Conservation (phyloP, 2,329 filamentous ascomycete species). For the Colletotrichum spinosum region DNA sequence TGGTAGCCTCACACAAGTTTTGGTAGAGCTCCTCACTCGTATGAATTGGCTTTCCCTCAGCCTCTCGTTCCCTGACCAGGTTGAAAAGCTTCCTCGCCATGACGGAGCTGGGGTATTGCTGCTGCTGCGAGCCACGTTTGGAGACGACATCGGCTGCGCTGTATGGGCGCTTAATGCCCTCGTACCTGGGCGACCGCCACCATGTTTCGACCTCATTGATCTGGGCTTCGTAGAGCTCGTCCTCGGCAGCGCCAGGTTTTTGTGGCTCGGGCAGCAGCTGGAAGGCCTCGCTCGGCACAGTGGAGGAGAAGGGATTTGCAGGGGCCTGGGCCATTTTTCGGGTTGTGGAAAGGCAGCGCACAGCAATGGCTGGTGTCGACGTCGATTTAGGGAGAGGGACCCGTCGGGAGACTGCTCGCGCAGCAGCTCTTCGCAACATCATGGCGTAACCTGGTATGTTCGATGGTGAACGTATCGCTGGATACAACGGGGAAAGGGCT, state of each 20-base stretch:
- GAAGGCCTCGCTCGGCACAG: slow-evolving; percentile 77
- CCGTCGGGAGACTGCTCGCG: slow-evolving; percentile 45
- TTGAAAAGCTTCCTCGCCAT: slow-evolving; percentile 97
- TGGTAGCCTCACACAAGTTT: not conserved
- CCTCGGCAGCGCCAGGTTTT: slow-evolving; percentile 85
- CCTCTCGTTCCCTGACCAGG: slow-evolving; percentile 80
- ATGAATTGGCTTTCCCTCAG: slow-evolving; percentile 88
- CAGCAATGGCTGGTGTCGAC: slow-evolving; percentile 37
- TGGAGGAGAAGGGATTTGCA: slow-evolving; percentile 34
- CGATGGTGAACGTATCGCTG: not conserved
- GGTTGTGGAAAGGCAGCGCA: slow-evolving; percentile 48
- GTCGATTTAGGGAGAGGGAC: slow-evolving; percentile 39
- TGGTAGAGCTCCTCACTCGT: slow-evolving; percentile 73
- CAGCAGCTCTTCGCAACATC: slow-evolving; percentile 50
- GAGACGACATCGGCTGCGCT: slow-evolving; percentile 90
- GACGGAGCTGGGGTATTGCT: slow-evolving; percentile 90
- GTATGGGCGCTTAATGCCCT: slow-evolving; percentile 93
- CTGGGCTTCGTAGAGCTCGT: slow-evolving; percentile 86
- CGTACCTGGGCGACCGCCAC: slow-evolving; percentile 88
- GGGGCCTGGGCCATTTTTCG: slow-evolving; percentile 44
- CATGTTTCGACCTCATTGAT: slow-evolving; percentile 87
- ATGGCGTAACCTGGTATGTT: slow-evolving; percentile 6
- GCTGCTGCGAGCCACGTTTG: slow-evolving; percentile 88
- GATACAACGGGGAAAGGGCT: not conserved
- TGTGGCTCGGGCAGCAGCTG: slow-evolving; percentile 83